Evolutionary conservation across 2,329 filamentous ascomycete species (phyloP).

Genomic region (Aureobasidium sp.): DNA sequence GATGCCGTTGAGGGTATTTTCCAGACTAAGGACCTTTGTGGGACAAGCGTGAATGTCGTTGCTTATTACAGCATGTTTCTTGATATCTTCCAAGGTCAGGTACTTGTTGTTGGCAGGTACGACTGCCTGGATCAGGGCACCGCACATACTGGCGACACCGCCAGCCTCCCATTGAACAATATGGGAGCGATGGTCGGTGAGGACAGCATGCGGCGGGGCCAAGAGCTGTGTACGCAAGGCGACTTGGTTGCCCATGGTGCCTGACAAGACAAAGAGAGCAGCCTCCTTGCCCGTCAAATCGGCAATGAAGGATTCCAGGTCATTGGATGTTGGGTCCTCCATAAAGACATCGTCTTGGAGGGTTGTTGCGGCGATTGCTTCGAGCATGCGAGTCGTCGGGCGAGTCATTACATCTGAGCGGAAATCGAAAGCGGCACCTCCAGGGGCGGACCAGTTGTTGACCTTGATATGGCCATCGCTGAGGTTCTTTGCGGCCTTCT

Average conservation of each 20-base stretch:
- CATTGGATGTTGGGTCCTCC: conserved; percentile 71
- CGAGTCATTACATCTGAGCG: conserved; percentile 52
- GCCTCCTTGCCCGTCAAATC: conserved; percentile 67
- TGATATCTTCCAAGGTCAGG: conserved; percentile 69
- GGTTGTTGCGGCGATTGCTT: conserved; percentile 65
- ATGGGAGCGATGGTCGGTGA: conserved; percentile 74
- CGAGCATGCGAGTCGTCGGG: conserved; percentile 73
- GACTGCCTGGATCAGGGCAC: conserved; percentile 62
- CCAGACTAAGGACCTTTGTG: conserved; percentile 72
- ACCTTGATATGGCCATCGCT: conserved; percentile 23
- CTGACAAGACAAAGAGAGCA: conserved; percentile 74
- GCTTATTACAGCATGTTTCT: conserved; percentile 56
- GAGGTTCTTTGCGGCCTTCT: conserved; percentile 23
- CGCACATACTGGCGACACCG: conserved; percentile 63
- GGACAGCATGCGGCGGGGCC: conserved; percentile 71
- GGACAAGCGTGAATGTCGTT: conserved; percentile 73
- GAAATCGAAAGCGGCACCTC: conserved; percentile 51
- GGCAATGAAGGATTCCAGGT: conserved; percentile 69
- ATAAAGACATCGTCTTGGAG: conserved; percentile 77
- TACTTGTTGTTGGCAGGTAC: conserved; percentile 64
- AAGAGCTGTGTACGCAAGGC: conserved; percentile 69
- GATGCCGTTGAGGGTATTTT: conserved; percentile 77
- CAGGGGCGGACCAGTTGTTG: conserved; percentile 36
- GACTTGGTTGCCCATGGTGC: conserved; percentile 92
- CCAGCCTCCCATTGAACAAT: conserved; percentile 64